phyloP scores from a whole-genome alignment of 2,329 filamentous ascomycete species.

The Colletotrichum incanum region DNA sequence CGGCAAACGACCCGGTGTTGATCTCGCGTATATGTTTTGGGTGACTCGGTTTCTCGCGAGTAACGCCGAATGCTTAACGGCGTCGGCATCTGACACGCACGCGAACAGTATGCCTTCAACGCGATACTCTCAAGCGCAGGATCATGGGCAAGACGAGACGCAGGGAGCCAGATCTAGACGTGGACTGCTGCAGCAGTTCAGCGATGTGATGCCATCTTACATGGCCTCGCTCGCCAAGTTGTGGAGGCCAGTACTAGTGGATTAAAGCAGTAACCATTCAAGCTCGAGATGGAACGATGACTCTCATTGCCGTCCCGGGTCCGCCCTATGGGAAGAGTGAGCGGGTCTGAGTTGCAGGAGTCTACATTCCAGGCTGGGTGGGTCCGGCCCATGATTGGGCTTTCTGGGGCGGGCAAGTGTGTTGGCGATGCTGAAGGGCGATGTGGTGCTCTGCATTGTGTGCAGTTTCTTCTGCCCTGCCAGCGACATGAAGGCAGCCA shows the following conservation, averaged over 20 bases:
- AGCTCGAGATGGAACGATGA: conserved; percentile 43
- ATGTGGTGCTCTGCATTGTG: conserved; percentile 22
- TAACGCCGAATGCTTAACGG: background rate
- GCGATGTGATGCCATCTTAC: conserved; percentile 42
- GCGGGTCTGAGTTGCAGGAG: conserved; percentile 46
- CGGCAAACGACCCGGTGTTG: background rate
- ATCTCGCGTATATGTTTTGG: background rate
- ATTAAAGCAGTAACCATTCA: conserved; percentile 13
- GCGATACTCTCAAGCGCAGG: background rate
- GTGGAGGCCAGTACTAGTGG: conserved; percentile 8
- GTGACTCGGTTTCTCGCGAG: background rate
- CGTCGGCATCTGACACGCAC: background rate
- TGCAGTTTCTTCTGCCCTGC: conserved; percentile 35
- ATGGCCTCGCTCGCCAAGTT: conserved; percentile 6
- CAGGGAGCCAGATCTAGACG: conserved; percentile 12
- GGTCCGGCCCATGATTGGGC: conserved; percentile 47
- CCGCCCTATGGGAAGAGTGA: conserved; percentile 47
- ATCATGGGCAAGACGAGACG: conserved; percentile 4
- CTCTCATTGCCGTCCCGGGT: conserved; percentile 45
- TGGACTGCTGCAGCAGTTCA: conserved; percentile 24
- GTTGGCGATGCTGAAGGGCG: conserved; percentile 46
- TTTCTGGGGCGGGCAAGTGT: conserved; percentile 38
- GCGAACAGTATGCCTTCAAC: background rate
- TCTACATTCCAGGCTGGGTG: conserved; percentile 47
- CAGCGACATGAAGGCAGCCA: conserved; percentile 14